Conservation (phyloP, 2,329 filamentous ascomycete species). For the Phaeosphaeria sp. region DNA sequence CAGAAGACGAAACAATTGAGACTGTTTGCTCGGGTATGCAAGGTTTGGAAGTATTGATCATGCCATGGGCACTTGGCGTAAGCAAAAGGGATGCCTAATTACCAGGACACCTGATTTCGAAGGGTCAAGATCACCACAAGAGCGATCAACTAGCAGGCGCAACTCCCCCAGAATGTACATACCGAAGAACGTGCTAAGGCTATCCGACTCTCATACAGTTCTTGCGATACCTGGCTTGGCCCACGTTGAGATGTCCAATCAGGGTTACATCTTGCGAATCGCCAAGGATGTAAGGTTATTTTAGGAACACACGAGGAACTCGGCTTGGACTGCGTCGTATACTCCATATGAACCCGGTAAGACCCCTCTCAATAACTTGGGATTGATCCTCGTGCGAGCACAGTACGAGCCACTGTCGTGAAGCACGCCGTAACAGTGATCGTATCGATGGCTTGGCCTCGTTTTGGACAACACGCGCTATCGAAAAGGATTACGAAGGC, state of each 20-base stretch:
- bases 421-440: background rate
- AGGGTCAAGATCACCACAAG: too few species aligned
- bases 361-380: background rate
- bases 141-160: too few species aligned
- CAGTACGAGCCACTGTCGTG: background rate
- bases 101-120: too few species aligned
- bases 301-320: background rate
- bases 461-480: background rate
- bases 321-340: background rate
- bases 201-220: too few species aligned
- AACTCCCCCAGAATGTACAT: too few species aligned
- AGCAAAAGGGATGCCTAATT: too few species aligned
- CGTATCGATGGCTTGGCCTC: background rate
- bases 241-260: background rate
- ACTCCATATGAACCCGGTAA: background rate
- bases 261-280: background rate
- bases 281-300: background rate
- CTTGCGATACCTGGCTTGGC: background rate
- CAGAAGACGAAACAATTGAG: too few species aligned
- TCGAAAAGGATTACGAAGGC: background rate
- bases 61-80: too few species aligned
- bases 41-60: too few species aligned
- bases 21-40: too few species aligned
- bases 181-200: too few species aligned
- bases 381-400: background rate